These are phyloP conservation scores for Candida namnaoensis DNA, from an alignment of 805 yeast species.

Conservation along the genomic window DNA sequence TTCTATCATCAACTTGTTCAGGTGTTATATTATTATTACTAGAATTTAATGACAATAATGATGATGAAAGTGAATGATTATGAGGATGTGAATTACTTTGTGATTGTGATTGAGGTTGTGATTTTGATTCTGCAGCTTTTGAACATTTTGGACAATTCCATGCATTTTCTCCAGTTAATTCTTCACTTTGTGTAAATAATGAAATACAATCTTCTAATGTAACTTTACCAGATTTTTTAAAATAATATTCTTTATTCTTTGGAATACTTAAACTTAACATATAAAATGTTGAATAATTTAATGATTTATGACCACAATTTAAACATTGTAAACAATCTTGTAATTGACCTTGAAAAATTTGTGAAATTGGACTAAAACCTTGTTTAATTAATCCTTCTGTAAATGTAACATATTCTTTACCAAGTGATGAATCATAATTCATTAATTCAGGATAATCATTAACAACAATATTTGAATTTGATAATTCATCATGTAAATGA, in stretches of 20 bases:
- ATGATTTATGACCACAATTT: slow-evolving; percentile 53
- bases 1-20: no score
- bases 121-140: background rate
- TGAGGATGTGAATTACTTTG: no score
- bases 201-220: slow-evolving; percentile 55
- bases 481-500: slow-evolving; percentile 58
- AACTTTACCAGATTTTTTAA: slow-evolving; percentile 25
- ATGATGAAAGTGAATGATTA: background rate
- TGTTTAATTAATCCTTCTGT: slow-evolving; percentile 42
- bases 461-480: slow-evolving; percentile 27
- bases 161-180: slow-evolving; percentile 64
- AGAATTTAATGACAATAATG: background rate
- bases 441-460: slow-evolving; percentile 28
- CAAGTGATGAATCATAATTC: slow-evolving; percentile 22
- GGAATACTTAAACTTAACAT: slow-evolving; percentile 60
- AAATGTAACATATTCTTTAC: slow-evolving; percentile 56
- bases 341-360: slow-evolving; percentile 64
- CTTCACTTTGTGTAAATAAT: slow-evolving; percentile 55
- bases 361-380: slow-evolving; percentile 61
- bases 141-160: slow-evolving; percentile 77
- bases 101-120: background rate
- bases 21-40: background rate
- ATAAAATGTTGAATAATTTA: slow-evolving; percentile 53
- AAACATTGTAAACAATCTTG: slow-evolving; percentile 57
- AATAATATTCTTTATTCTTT: slow-evolving; percentile 17